Conservation (phyloP, 1,284 basidiomycete genomes). For the Trametes polyzona region DNA sequence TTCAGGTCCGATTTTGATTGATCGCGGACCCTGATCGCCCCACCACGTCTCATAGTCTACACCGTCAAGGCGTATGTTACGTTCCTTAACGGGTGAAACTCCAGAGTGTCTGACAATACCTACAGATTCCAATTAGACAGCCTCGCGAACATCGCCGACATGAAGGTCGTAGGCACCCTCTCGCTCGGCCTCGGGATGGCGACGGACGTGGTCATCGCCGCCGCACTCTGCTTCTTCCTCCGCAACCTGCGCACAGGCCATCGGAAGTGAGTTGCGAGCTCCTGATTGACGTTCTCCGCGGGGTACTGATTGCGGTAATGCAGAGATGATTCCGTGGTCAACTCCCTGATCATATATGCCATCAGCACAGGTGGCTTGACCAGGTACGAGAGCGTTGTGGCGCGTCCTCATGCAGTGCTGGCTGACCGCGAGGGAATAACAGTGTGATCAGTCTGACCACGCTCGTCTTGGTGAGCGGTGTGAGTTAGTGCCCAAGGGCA, state of each 20-base stretch:
- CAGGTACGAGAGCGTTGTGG: conserved; percentile 43
- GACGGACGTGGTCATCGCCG: conserved; percentile 53
- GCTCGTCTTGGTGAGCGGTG: conserved; percentile 54
- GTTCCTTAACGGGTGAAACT: neutral
- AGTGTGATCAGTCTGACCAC: conserved; percentile 63
- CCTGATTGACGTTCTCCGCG: too few species aligned
- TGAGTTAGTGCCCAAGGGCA: neutral
- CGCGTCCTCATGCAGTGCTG: neutral
- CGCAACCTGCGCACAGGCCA: conserved; percentile 52
- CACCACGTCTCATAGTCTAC: conserved; percentile 35
- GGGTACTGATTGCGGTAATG: conserved; percentile 11
- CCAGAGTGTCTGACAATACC: too few species aligned
- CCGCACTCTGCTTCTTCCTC: conserved; percentile 55
- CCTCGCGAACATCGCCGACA: conserved; percentile 25
- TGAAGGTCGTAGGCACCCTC: conserved; percentile 45
- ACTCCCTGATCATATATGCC: conserved; percentile 53
- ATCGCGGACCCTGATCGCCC: neutral
- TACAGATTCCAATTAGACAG: conserved; percentile 29
- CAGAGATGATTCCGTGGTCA: conserved; percentile 66
- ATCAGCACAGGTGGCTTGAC: conserved; percentile 67
- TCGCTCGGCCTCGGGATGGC: conserved; percentile 48
- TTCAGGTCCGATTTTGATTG: neutral
- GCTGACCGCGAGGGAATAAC: conserved; percentile 10
- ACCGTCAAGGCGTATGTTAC: conserved; percentile 51
- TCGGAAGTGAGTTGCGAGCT: conserved; percentile 38